Evolutionary conservation across 306 rosid species (phyloP), one percentile per base, ranked within the genome.

Genomic region (Astragalus glycyphyllos): DNA sequence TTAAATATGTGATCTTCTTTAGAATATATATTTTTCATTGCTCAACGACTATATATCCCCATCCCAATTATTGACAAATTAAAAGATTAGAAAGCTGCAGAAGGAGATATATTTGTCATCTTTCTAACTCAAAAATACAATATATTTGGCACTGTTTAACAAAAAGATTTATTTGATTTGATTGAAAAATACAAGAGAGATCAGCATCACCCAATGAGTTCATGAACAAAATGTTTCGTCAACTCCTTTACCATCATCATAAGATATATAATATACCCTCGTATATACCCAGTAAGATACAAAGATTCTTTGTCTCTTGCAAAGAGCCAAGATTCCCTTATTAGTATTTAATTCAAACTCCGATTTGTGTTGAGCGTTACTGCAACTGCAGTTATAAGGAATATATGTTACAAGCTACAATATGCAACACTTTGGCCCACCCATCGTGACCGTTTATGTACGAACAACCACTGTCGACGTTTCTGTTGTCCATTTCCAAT

Each of bases 231-330:
- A 68, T 64, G 56, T 41, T 44, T 66, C 68, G 78, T 74, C 84
- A 79, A 81, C 82, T 62, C 70, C 15, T 65, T 1, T 51, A 6
- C 29, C 48, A n/a, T n/a, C n/a, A n/a, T n/a, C n/a, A 46, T 29
- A 58, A 12, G 17, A 81, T 35, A 78, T 61, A 73, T 51, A 14
- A 78, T 61, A 73, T 51, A 14, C 56, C 54, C 3, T 23, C 23
- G 80, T 15, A 79, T 66, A 81, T 79, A 61, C 81, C 45, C 0
- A 68, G 53, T 10, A 32, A 71, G 37, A 47, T 16, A 53, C 8
- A 45, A 37, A 76, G 79, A 71, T 75, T 82, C 47, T 34, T 61
- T 69, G 67, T 65, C 70, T 64, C 71, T 42, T 58, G 67, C 78
- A 65, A 42, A 34, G 59, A 75, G 65, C 65, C 74, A 13, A 75